A percentile compares a stretch with the other conserved stretches of the same genome.
Conservation (phyloP, 2,329 filamentous ascomycete genomes). For the Penicillium sp. region DNA sequence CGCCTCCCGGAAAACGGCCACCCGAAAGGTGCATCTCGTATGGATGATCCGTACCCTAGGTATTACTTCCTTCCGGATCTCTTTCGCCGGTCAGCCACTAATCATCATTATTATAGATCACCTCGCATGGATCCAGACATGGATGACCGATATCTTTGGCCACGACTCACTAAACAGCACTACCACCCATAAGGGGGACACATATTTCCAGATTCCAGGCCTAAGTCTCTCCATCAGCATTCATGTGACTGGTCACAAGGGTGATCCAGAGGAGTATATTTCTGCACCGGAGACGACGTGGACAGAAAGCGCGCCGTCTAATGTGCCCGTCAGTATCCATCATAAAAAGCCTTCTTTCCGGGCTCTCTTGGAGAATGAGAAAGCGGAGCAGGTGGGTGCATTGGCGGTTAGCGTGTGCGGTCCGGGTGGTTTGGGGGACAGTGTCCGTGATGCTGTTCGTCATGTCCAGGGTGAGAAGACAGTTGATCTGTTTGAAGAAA, state of each 20-base stretch:
- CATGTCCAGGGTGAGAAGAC: slow-evolving; percentile 31
- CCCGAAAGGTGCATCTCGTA: slow-evolving; percentile 32
- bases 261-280: slow-evolving; percentile 29
- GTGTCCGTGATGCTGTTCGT: slow-evolving; percentile 37
- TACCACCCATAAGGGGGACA: slow-evolving; percentile 23
- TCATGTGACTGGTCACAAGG: slow-evolving; percentile 30
- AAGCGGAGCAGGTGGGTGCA: slow-evolving; percentile 33
- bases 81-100: neutral
- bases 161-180: slow-evolving; percentile 29
- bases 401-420: slow-evolving; percentile 44
- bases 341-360: slow-evolving; percentile 33
- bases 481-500: slow-evolving; percentile 41
- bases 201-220: slow-evolving; percentile 29
- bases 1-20: slow-evolving; percentile 25
- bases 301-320: slow-evolving; percentile 27
- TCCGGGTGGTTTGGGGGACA: slow-evolving; percentile 40
- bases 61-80: slow-evolving; percentile 8
- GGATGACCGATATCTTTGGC: slow-evolving; percentile 35
- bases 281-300: slow-evolving; percentile 28
- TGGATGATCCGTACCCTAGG: slow-evolving; percentile 39
- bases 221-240: slow-evolving; percentile 34
- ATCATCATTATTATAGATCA: slow-evolving; percentile 27
- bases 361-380: slow-evolving; percentile 29
- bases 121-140: slow-evolving; percentile 38
- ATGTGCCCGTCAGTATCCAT: slow-evolving; percentile 29